Conservation (phyloP, 2,329 filamentous ascomycete genomes). For the Cladophialophora yegresii region DNA sequence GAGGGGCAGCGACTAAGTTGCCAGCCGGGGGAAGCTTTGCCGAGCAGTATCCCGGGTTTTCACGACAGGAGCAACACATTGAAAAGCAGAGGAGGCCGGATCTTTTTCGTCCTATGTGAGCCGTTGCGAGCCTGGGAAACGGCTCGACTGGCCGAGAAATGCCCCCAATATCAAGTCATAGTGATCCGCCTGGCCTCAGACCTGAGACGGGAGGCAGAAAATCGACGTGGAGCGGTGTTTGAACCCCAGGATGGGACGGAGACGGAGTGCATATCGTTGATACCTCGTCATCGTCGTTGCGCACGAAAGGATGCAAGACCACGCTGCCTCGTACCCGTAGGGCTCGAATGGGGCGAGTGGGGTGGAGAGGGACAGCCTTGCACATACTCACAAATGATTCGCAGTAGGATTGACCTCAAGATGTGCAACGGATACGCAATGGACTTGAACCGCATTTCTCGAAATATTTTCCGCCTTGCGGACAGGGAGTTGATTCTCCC, state of each 20-base stretch:
- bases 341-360: background rate
- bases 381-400: background rate
- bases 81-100: background rate
- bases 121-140: background rate
- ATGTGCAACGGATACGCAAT: background rate
- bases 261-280: background rate
- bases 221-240: background rate
- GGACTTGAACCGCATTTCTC: background rate
- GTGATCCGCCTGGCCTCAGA: background rate
- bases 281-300: background rate
- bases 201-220: background rate
- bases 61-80: background rate
- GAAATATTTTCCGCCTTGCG: conserved; percentile 14
- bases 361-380: background rate
- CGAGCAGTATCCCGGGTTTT: conserved; percentile 20
- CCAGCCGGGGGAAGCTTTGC: conserved; percentile 19
- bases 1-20: conserved; percentile 2
- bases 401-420: background rate
- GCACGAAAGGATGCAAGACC: background rate
- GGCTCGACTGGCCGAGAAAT: background rate
- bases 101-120: conserved; percentile 9
- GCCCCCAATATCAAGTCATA: background rate
- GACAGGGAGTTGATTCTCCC: background rate
- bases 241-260: background rate
- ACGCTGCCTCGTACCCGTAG: no score